Conservation (phyloP, 2,329 filamentous ascomycete species). For the Penicillium griseofulvum region DNA sequence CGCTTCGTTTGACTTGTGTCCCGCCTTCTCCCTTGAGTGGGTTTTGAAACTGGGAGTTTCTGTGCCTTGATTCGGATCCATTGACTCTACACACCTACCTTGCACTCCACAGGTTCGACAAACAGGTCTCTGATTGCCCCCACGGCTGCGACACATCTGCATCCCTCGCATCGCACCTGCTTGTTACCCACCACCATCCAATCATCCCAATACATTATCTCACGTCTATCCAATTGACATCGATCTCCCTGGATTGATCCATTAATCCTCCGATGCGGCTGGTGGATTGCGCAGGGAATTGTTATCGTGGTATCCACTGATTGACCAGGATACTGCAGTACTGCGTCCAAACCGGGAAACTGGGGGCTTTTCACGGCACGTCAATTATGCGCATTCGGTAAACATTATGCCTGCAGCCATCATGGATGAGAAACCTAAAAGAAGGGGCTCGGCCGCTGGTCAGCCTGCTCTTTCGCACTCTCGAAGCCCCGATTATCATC, state of each 20-base stretch:
- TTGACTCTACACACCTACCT: conserved; percentile 9
- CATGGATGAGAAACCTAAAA: conserved; percentile 29
- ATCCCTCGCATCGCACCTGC: conserved; percentile 22
- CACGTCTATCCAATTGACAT: conserved; percentile 12
- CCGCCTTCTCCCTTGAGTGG: conserved; percentile 1
- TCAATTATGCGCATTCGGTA: conserved; percentile 26
- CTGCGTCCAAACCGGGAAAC: conserved; percentile 21
- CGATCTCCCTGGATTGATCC: conserved; percentile 2
- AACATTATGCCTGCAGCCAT: conserved; percentile 16
- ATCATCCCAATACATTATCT: conserved; percentile 20
- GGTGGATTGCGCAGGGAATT: conserved; percentile 11
- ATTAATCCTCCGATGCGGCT: conserved; percentile 21
- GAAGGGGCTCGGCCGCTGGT: conserved; percentile 25
- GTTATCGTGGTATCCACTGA: conserved; percentile 10
- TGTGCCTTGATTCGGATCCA: conserved; percentile 3
- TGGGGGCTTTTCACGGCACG: conserved; percentile 17
- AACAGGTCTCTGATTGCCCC: conserved; percentile 13
- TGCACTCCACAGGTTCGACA: conserved; percentile 13
- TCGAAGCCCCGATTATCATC: conserved; percentile 25
- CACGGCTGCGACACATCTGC: conserved; percentile 10
- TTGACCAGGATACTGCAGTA: conserved; percentile 18
- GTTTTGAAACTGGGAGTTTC: not conserved
- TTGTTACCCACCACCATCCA: conserved; percentile 4
- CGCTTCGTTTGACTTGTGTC: conserved; percentile 5
- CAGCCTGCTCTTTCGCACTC: conserved; percentile 25